phyloP scores from a whole-genome alignment of 2,329 filamentous ascomycete genomes.

The Gaeumannomyces sp. region DNA sequence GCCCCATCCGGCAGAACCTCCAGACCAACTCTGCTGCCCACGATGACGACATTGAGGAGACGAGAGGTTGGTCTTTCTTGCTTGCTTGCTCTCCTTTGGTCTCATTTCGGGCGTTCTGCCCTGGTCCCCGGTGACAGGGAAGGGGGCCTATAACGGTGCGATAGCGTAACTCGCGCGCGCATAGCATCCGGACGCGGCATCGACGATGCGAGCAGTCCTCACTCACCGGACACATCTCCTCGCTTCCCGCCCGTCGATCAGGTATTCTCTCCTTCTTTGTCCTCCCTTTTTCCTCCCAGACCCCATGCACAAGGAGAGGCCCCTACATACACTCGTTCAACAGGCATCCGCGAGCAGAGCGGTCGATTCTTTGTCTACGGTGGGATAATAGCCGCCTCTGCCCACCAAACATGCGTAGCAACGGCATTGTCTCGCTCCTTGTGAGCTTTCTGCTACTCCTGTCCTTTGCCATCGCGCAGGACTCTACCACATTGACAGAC shows the following conservation, averaged over 20 bases:
- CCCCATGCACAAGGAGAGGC: neutral
- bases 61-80: neutral
- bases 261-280: neutral
- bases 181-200: neutral
- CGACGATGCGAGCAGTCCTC: neutral
- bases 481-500: slow-evolving; percentile 16
- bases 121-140: neutral
- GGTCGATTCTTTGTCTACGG: neutral
- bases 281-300: neutral
- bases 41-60: neutral
- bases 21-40: too few species aligned
- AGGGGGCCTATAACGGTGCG: neutral
- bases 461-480: slow-evolving; percentile 26
- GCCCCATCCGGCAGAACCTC: neutral
- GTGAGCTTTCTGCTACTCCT: slow-evolving; percentile 23
- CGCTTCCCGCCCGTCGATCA: neutral
- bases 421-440: slow-evolving; percentile 21
- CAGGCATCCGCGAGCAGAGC: neutral
- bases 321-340: neutral
- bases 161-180: neutral
- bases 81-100: neutral
- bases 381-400: too few species aligned
- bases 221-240: neutral
- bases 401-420: slow-evolving; percentile 16
- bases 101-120: neutral